Base-by-base conservation (phyloP, 1,139 yeast genomes). In the Saccharomyces hybrid region DNA sequence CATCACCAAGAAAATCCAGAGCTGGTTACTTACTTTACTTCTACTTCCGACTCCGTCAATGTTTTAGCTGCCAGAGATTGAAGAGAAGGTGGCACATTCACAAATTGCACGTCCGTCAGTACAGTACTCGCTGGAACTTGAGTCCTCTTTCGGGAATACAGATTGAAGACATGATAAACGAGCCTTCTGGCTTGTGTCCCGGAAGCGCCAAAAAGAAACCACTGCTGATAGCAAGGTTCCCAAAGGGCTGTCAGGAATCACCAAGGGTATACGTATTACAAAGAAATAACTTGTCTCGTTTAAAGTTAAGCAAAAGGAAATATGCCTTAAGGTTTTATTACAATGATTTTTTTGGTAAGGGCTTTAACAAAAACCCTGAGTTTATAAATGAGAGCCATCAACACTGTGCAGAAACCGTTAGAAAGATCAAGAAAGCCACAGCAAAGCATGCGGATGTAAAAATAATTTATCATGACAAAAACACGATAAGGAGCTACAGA, bases 391-490 rank as follows among this genome's bases (percentile, higher is more conserved):
- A 26, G 2, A 12, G 9, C 24, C 26, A 14, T 9, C 28, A 48
- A 14, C 48, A 48, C 11, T 66, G 69, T 58, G 66, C 65, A 6
- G 53, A 56, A 8, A 62, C 62, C 2, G 62, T 61, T 2, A 59
- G 58, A 31, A 49, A 62, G 7, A 61, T 68, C 7, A 64, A 60
- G 52, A 59, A 57, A 38, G 56, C 55, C 8, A 59, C 65, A n/a
- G 53, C 58, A 2, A 59, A 59, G 26, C 58, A 61, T 56, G 69
- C 71, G 1, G 71, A 70, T 52, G 56, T 70, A 1, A 64, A 61
- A 56, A 61, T 66, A 11, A 61, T 66, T 6, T 69, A 61, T 44
- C 67, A 69, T 55, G 61, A 64, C 47, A 60, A 59, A 32, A 68
- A 69, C 55, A 58, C 62, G 2, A 57, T 70, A 12, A 67, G 64